Evolutionary conservation across 2,329 filamentous ascomycete genomes (phyloP).

Genomic region (Colletotrichum graminicola): DNA sequence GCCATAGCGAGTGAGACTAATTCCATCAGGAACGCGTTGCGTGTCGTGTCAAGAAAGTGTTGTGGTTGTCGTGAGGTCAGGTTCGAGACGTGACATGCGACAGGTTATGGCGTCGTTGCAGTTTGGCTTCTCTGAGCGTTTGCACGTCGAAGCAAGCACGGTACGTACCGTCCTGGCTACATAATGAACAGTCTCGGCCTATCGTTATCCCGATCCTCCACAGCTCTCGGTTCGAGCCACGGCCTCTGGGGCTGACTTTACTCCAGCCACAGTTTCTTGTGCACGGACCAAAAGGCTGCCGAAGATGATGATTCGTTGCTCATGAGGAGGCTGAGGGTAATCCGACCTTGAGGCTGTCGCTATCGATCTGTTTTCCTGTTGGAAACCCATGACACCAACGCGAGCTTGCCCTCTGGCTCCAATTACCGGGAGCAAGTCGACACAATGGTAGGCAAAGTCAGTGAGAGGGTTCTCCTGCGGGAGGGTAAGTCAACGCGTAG

Average conservation of each 20-base stretch:
- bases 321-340: slow-evolving; percentile 33
- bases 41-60: slow-evolving; percentile 19
- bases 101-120: slow-evolving; percentile 2
- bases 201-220: not conserved
- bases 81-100: slow-evolving; percentile 26
- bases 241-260: not conserved
- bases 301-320: slow-evolving; percentile 23
- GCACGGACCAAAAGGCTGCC: slow-evolving; percentile 30
- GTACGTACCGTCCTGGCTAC: not conserved
- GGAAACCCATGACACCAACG: slow-evolving; percentile 24
- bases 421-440: slow-evolving; percentile 27
- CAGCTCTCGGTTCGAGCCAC: not conserved
- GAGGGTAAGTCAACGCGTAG: slow-evolving; percentile 63
- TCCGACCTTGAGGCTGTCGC: slow-evolving; percentile 32
- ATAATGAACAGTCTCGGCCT: not conserved
- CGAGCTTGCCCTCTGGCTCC: slow-evolving; percentile 22
- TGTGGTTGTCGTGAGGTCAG: slow-evolving; percentile 16
- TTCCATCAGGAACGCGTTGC: not conserved
- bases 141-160: not conserved
- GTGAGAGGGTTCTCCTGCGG: slow-evolving; percentile 72
- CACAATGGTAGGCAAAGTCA: slow-evolving; percentile 73
- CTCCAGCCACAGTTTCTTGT: not conserved
- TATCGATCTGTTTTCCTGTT: slow-evolving; percentile 6
- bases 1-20: slow-evolving; percentile 5
- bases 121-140: slow-evolving; percentile 6